A percentile compares a stretch with the other conserved stretches of the same genome.
phyloP scores from a whole-genome alignment of 768 basidiomycete species.

The Boletus huronensis region DNA sequence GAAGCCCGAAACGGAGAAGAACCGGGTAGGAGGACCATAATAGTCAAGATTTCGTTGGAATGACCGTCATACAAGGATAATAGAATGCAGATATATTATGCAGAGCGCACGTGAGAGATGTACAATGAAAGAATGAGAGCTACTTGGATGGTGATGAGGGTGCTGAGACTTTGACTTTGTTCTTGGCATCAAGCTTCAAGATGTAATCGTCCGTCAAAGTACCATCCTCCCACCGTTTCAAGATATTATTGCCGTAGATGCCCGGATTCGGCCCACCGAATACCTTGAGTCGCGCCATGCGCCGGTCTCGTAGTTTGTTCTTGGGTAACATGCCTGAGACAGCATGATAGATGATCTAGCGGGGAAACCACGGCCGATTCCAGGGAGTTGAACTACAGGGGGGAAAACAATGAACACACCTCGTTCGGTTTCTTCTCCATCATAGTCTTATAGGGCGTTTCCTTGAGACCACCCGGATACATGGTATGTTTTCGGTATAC shows the following conservation, averaged over 20 bases:
- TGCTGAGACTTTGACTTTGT: slow-evolving; percentile 10
- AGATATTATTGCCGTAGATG: slow-evolving; percentile 68
- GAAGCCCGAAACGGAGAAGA: slow-evolving; percentile 9
- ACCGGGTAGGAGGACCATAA: background rate
- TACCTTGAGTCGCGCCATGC: slow-evolving; percentile 84
- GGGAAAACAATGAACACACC: slow-evolving; percentile 44
- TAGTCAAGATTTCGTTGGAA: background rate
- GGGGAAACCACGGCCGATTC: background rate
- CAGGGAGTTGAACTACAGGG: background rate
- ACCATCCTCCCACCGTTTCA: slow-evolving; percentile 84
- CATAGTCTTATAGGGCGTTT: slow-evolving; percentile 82
- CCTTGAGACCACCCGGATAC: slow-evolving; percentile 91
- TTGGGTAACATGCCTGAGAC: slow-evolving; percentile 99
- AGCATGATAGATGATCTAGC: slow-evolving; percentile 89
- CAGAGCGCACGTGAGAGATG: background rate
- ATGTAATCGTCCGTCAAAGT: slow-evolving; percentile 48
- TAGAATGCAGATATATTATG: slow-evolving; percentile 7
- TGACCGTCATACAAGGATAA: background rate
- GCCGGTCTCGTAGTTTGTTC: slow-evolving; percentile 88
- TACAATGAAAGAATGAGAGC: background rate
- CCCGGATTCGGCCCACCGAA: slow-evolving; percentile 81
- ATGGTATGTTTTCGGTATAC: slow-evolving; percentile 88
- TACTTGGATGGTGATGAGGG: slow-evolving; percentile 12
- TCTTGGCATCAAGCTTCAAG: slow-evolving; percentile 24
- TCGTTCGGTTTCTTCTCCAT: slow-evolving; percentile 85